These are phyloP conservation scores for Hymenoscyphus repandus DNA, from an alignment of 2,329 filamentous ascomycete genomes.

Conservation along the genomic window DNA sequence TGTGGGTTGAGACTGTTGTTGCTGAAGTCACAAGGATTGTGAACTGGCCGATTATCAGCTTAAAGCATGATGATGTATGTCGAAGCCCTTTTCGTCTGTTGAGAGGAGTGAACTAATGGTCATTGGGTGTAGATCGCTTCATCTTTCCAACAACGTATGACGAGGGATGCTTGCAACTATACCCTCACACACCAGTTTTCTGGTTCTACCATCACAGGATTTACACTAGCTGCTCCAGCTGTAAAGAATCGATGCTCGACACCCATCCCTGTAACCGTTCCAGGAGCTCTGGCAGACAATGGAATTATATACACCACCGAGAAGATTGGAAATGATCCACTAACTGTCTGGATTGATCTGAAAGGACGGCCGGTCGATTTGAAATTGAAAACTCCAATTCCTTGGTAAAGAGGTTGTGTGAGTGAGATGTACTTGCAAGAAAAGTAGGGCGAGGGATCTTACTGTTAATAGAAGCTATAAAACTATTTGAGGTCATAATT, in stretches of 20 bases:
- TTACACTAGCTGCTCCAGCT: constrained; percentile 38
- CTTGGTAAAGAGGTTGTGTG: background rate
- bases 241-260: constrained; percentile 7
- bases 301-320: constrained; percentile 6
- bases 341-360: constrained; percentile 43
- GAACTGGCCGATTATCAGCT: constrained; percentile 49
- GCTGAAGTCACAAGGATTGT: constrained; percentile 15
- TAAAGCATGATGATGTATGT: constrained; percentile 40
- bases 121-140: constrained; percentile 7
- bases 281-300: constrained; percentile 20
- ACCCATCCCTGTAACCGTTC: constrained; percentile 24
- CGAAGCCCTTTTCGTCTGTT: too few relatives aligned
- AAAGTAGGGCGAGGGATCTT: too few relatives aligned
- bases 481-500: too few relatives aligned
- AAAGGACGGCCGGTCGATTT: constrained; percentile 28
- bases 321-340: constrained; percentile 45
- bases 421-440: too few relatives aligned
- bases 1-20: constrained; percentile 24
- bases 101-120: background rate
- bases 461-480: too few relatives aligned
- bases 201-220: constrained; percentile 1
- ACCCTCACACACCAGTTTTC: background rate
- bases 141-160: constrained; percentile 44
- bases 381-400: constrained; percentile 1
- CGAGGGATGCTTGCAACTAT: constrained; percentile 15